Percentiles rank a stretch among this genome's conserved stretches.
These are phyloP conservation scores for Kurtzmaniella quercitrusa DNA, from an alignment of 1,139 yeast genomes.

Conservation along the genomic window DNA sequence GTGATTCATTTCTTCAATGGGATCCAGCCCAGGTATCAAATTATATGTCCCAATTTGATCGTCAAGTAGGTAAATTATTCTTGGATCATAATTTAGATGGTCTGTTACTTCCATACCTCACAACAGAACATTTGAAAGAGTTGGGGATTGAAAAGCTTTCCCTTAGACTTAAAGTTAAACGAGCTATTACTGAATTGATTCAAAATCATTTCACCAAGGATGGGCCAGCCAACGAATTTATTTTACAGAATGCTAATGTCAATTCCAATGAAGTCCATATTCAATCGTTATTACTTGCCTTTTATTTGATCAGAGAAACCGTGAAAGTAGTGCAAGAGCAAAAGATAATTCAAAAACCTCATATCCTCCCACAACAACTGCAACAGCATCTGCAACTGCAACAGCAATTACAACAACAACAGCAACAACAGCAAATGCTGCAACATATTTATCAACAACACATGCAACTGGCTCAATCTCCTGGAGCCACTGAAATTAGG, in stretches of 20 bases:
- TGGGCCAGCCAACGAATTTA: not conserved
- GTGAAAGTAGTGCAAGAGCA: slow-evolving; percentile 11
- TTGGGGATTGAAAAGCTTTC: slow-evolving; percentile 45
- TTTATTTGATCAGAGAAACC: slow-evolving; percentile 8
- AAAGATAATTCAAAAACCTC: slow-evolving; percentile 8
- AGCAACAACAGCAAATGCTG: slow-evolving; percentile 4
- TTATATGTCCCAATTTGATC: slow-evolving; percentile 25
- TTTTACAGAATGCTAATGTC: slow-evolving; percentile 1
- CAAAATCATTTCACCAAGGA: slow-evolving; percentile 18
- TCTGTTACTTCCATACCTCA: slow-evolving; percentile 52
- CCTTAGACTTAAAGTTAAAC: slow-evolving; percentile 45
- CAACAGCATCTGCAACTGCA: no score
- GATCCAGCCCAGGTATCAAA: slow-evolving; percentile 46
- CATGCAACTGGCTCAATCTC: slow-evolving; percentile 11
- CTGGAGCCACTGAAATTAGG: slow-evolving; percentile 28
- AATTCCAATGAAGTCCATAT: slow-evolving; percentile 6
- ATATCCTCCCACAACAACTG: no score
- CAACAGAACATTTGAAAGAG: slow-evolving; percentile 58
- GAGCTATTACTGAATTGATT: slow-evolving; percentile 43
- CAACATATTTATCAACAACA: not conserved
- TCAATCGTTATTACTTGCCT: slow-evolving; percentile 6
- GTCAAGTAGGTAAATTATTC: slow-evolving; percentile 29
- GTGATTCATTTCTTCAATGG: slow-evolving; percentile 42
- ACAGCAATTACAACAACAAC: no score
- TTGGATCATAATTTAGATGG: slow-evolving; percentile 61